Base-by-base conservation (phyloP, 345 rosid genomes). In the Populus alba region DNA sequence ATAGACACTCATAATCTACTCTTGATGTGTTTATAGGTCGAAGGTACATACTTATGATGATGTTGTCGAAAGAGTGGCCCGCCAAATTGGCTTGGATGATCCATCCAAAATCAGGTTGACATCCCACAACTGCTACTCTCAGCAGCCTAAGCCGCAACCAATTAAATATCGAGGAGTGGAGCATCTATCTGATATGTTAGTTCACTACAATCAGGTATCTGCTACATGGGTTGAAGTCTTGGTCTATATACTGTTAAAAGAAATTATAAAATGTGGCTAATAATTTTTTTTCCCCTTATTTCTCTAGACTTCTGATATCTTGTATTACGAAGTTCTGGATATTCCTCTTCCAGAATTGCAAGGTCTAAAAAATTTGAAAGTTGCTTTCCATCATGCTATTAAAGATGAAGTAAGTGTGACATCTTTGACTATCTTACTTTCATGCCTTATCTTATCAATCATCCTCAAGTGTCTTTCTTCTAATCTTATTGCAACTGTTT, bases 51-150 rank as follows among this genome's bases (percentile, higher is more conserved):
- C 92, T 35, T 96, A 96, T 81, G 98, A 96, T 82, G 98, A 96
- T 68, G 98, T 96, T 31, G 99, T 94, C 74, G 94, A 89, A 82
- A 89, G 90, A 83, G 91, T 96, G 74, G 99, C 99, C 83, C 81
- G 76, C 49, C 91, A 90, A 82, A 86, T 94, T 90, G 92, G 91
- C 79, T 88, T 94, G 86, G 95, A 89, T 72, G 97, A 96, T 85
- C 91, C 98, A 71, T 88, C 95, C 59, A 94, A 91, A 87, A 84
- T 96, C 70, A 90, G 99, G 88, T 91, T 96, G 66, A 96, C 98
- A 47, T 86, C 99, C 86, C 99, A 96, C 86, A 96, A 96, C 85
- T 96, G 98, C 88, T 92, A 96, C 86, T 94, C 99, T 75, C 99
- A 92, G 86, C 98, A 92, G 85, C 98, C 99, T 70, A 96, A 96